Evolutionary conservation across 2,329 filamentous ascomycete genomes (phyloP), one percentile per base, ranked within the genome.

Genomic region (Aureobasidium vineae): DNA sequence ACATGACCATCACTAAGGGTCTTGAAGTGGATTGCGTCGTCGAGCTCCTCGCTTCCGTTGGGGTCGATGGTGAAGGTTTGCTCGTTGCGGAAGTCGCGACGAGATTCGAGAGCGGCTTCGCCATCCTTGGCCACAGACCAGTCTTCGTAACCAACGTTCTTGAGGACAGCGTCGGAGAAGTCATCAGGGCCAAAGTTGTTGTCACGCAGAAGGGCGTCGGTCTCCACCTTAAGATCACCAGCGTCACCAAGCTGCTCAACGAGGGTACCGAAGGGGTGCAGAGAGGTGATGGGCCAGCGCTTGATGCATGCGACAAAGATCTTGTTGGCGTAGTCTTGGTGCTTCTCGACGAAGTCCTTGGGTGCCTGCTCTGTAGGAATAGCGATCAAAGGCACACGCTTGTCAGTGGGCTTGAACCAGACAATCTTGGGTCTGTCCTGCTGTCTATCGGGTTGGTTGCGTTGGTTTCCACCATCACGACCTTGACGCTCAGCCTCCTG

Each of bases 261-360:
- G 54, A 99, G 87, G 10, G 95, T 99, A 76, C 95, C 95, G 74
- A 99, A 99, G 38, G 95, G 95, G 80, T 99, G 95, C 66, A 99
- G 87, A n/a, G 95, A 99, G 33, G 95, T 99, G 74, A 99, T 99
- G 70, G 95, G 95, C 95, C 95, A 99, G 75, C 95, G 88, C 85
- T 99, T 99, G 80, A 99, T 99, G 81, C 93, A 97, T 56, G 95
- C 95, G 72, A 99, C 95, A 71, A 99, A 99, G 74, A 99, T 99
- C 73, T 92, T 90, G 79, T 97, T 96, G 66, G 94, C 92, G 73
- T 98, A 99, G 36, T 97, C 92, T 77, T 97, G 92, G 77, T 99
- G 95, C 79, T 95, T 97, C 82, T 99, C 95, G 33, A 99, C 95
- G 73, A 99, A 99, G 79, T 98, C 95, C 41, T 92, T 90, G 23